phyloP scores from a whole-genome alignment of 345 rosid species.

The Pistacia vera region DNA sequence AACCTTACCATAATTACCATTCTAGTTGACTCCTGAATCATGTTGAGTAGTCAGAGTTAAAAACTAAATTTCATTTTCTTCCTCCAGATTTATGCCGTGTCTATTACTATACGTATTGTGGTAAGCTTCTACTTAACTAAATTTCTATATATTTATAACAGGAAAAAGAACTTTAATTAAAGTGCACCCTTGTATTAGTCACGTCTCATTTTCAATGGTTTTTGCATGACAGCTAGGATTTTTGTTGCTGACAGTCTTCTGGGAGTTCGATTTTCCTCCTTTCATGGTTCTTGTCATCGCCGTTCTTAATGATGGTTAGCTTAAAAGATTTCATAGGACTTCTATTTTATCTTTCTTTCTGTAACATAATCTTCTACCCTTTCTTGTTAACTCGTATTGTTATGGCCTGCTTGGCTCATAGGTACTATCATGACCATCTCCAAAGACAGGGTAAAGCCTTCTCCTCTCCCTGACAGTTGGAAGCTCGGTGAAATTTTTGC shows the following conservation, averaged over 20 bases:
- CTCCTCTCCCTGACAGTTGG: conserved; percentile 64
- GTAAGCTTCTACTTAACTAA: conserved; percentile 36
- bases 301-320: conserved; percentile 65
- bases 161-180: neutral
- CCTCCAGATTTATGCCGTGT: conserved; percentile 64
- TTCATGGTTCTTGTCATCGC: conserved; percentile 76
- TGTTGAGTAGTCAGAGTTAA: neutral
- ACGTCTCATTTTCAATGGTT: conserved; percentile 2
- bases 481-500: conserved; percentile 63
- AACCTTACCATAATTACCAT: neutral
- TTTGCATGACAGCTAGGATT: conserved; percentile 53
- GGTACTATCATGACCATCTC: conserved; percentile 74
- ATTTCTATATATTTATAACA: neutral
- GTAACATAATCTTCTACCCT: too few species aligned
- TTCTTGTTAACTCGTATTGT: neutral
- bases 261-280: conserved; percentile 74
- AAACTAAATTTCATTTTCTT: conserved; percentile 10
- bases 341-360: too few species aligned
- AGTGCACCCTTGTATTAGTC: neutral
- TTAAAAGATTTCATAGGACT: neutral
- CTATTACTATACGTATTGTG: conserved; percentile 67
- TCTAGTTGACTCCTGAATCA: neutral
- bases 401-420: neutral
- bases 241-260: conserved; percentile 55
- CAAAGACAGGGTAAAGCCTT: conserved; percentile 62